Conservation (phyloP, 179 eudicot species). For the Corrigiola litoralis region DNA sequence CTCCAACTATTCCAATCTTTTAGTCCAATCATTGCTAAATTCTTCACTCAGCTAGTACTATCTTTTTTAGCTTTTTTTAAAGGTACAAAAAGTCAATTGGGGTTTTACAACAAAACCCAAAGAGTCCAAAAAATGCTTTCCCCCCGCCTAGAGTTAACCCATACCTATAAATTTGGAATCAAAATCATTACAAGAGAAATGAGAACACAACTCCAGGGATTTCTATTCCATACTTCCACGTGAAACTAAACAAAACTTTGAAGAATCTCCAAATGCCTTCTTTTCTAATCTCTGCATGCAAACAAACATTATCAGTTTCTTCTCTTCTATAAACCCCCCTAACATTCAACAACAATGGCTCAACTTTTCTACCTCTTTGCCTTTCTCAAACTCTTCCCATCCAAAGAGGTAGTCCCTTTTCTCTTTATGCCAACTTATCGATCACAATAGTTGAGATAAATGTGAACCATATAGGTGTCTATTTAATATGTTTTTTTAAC, state of each 20-base stretch:
- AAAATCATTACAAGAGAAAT: not conserved
- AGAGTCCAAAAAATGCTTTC: too few species aligned
- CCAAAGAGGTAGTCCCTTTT: not conserved
- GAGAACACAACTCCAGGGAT: not conserved
- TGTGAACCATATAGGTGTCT: not conserved
- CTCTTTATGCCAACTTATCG: too few species aligned
- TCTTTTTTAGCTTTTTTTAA: too few species aligned
- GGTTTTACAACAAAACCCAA: too few species aligned
- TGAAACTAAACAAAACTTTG: not conserved
- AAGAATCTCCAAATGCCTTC: conserved; percentile 22
- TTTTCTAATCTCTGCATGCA: conserved; percentile 24
- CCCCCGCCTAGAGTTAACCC: conserved; percentile 6
- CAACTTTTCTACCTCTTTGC: not conserved
- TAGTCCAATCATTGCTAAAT: too few species aligned
- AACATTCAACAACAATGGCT: conserved; percentile 1
- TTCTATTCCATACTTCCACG: conserved; percentile 19
- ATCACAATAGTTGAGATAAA: not conserved
- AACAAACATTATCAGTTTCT: too few species aligned
- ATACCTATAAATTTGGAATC: conserved; percentile 21
- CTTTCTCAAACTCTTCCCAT: not conserved
- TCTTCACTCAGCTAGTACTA: too few species aligned
- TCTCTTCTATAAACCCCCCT: conserved; percentile 16
- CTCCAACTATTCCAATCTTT: too few species aligned
- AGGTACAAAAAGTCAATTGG: too few species aligned
- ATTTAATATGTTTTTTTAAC: too few species aligned